phyloP scores from a whole-genome alignment of 768 basidiomycete species.

The Clitopilus hobsonii region DNA sequence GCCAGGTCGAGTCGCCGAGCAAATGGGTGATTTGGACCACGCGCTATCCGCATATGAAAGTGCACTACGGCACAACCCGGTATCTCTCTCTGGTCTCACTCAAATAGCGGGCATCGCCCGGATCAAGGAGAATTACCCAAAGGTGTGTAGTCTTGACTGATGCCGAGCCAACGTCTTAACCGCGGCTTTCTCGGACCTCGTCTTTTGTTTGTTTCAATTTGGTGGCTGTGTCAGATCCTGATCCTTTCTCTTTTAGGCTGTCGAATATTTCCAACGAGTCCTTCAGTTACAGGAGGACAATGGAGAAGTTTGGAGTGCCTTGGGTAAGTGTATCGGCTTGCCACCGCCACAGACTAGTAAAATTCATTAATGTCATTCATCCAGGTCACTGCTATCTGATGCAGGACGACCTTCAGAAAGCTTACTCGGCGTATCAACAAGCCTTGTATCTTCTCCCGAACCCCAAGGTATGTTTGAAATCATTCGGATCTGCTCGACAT shows the following conservation, averaged over 20 bases:
- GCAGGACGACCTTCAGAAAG: conserved; percentile 99
- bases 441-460: conserved; percentile 94
- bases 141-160: conserved; percentile 56
- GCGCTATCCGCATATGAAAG: conserved; percentile 93
- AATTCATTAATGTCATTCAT: conserved; percentile 13
- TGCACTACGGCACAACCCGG: conserved; percentile 92
- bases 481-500: conserved; percentile 9
- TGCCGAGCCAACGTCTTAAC: conserved; percentile 20
- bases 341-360: conserved; percentile 10
- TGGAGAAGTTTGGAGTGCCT: conserved; percentile 97
- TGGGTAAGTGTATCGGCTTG: conserved; percentile 50
- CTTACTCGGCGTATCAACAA: conserved; percentile 97
- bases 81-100: conserved; percentile 84
- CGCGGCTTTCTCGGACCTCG: conserved; percentile 29
- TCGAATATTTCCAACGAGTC: conserved; percentile 95
- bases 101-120: conserved; percentile 95
- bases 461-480: conserved; percentile 65
- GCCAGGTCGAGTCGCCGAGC: conserved; percentile 90
- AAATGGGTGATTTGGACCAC: conserved; percentile 91
- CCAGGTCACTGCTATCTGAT: conserved; percentile 95
- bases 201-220: conserved; percentile 23
- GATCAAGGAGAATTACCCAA: conserved; percentile 96
- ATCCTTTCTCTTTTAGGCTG: conserved; percentile 64
- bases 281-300: conserved; percentile 90
- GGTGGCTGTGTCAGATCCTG: conserved; percentile 19